Evolutionary conservation across 257 asterid species (phyloP), one percentile per base, ranked within the genome.

Genomic region (Fraxinus americana): DNA sequence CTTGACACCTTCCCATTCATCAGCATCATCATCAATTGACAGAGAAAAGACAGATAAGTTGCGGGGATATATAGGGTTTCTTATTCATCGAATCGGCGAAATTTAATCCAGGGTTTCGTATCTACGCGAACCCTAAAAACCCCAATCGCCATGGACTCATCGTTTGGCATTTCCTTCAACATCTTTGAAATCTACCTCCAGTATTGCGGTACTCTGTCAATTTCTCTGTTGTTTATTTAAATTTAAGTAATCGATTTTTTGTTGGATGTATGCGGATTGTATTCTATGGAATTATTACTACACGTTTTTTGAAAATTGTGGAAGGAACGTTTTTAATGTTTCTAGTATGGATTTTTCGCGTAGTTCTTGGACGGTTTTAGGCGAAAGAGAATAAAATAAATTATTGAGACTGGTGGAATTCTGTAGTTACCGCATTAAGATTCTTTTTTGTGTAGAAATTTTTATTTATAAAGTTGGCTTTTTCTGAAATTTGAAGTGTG

Each of bases 161-260:
- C 72, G 78, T 61, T 72, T 77, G 69, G 78, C 70, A 9, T n/a
- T 75, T 71, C 88, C 75, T 81, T 84, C 76, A 92, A 91, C 78
- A 79, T 94, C 50, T 89, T 85, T 73, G 86, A 87, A 80, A 86
- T 91, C 82, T 92, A 92, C 70, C 41, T 86, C 61, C 96, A 79
- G 39, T 94, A 85, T 82, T 91, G 96, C 83, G 97, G 97, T 94
- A 94, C 29, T 52, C 35, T 75, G 23, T 43, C 41, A 36, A n/a
- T 17, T 73, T 63, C 76, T 7, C 8, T 69, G 1, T 69, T 29
- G 54, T 23, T 70, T 38, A 2, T 66, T 5, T 14, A 21, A 68
- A 79, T 77, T 19, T 27, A 27, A 80, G 32, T 77, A 76, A 63
- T 27, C 69, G 75, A 75, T 63, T 70, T 69, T 82, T 66, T 38